Base-by-base conservation (phyloP, 2,329 filamentous ascomycete genomes). In the Periconia sp. region DNA sequence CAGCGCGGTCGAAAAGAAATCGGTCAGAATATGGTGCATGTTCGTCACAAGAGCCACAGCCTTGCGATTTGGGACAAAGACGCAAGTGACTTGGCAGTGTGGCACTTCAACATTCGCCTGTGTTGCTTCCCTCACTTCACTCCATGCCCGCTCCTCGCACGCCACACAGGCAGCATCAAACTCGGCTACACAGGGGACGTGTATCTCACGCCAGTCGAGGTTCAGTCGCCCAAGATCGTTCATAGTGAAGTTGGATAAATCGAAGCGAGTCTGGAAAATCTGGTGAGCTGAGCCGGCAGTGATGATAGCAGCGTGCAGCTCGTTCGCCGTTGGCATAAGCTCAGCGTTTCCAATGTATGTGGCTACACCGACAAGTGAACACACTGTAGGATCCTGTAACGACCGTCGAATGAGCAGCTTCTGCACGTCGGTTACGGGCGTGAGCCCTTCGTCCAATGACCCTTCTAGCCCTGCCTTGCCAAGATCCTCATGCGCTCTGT, bases 231-330 rank as follows among this genome's bases (percentile, higher is more conserved):
- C 50, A 19, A 56, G 54, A 27, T 44, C 35, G 37, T 13, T 18
- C 2, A 53, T 17, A 7, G 46, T 53, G 13, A 47, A 37, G 33
- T 42, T 23, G 2, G 17, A 8, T 17, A 53, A 37, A 48, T 56
- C 27, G 46, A 50, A 56, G 17, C 50, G 41, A 13, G 50, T 53
- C 14, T 53, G 33, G 37, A 56, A 56, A 18, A 56, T 53, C 3
- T 20, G 14, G 46, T 56, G 54, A 31, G 54, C 54, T 41, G 54
- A 46, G 18, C 14, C 6, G 9, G 50, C 49, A 6, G 19, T 45
- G 40, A 49, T 31, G 30, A 49, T 33, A 23, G 49, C 53, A 27
- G 40, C 27, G 19, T 52, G 45, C 13, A 52, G 40, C 41, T 49
- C 49, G 17, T 18, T 50, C 18, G 54, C 23, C 7, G 44, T 52